These are phyloP conservation scores for Neodidymelliopsis sp. DNA, from an alignment of 2,329 filamentous ascomycete genomes.

Conservation along the genomic window DNA sequence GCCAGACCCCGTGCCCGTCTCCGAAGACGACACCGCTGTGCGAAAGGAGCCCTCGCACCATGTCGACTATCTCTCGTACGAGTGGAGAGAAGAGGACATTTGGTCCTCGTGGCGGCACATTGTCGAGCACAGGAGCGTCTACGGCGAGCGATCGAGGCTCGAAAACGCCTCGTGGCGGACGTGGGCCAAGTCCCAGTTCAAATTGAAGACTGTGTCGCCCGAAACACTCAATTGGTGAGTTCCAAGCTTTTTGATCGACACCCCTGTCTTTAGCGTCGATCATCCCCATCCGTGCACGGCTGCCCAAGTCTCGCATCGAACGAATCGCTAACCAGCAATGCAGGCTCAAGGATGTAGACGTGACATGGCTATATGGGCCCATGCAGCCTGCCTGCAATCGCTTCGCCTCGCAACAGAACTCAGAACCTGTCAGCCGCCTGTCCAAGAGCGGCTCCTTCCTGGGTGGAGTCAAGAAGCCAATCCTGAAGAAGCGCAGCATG, in stretches of 20 bases:
- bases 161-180: conserved; percentile 98
- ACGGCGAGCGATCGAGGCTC: conserved; percentile 80
- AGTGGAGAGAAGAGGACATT: conserved; percentile 95
- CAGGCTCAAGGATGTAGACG: conserved; percentile 96
- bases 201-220: conserved; percentile 84
- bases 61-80: conserved; percentile 94
- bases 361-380: conserved; percentile 96
- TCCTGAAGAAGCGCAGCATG: conserved; percentile 95
- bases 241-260: conserved; percentile 28
- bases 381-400: conserved; percentile 75
- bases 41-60: conserved; percentile 79
- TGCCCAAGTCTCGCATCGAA: conserved; percentile 7
- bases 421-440: conserved; percentile 61
- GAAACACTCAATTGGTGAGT: conserved; percentile 92
- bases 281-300: conserved; percentile 37
- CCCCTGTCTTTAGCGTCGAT: conserved; percentile 36
- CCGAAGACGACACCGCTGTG: conserved; percentile 81
- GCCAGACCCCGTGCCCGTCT: conserved; percentile 63
- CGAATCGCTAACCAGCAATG: conserved; percentile 40
- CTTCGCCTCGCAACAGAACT: conserved; percentile 56
- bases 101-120: conserved; percentile 98
- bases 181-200: conserved; percentile 92
- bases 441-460: conserved; percentile 73
- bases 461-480: conserved; percentile 77
- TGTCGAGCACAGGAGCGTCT: conserved; percentile 77